Evolutionary conservation across 176 grass and related monocot species (phyloP).

Genomic region (Oryza punctata): DNA sequence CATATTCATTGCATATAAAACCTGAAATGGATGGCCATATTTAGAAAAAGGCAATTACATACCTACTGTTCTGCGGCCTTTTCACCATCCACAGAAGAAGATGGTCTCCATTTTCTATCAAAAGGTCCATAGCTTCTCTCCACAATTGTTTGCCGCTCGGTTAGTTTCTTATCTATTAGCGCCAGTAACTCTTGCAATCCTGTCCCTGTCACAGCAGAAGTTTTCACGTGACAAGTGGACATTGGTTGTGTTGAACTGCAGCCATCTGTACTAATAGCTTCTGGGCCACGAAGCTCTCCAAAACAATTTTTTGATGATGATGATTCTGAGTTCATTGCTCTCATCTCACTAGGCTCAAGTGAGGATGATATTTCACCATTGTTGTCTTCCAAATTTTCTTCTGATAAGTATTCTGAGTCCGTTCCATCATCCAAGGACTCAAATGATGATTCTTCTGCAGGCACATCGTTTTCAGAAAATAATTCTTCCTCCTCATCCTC

Average conservation of each 20-base stretch:
- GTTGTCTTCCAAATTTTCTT: slow-evolving; percentile 34
- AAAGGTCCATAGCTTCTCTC: slow-evolving; percentile 68
- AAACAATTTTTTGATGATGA: slow-evolving; percentile 26
- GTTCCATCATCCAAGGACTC: slow-evolving; percentile 55
- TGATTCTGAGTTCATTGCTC: slow-evolving; percentile 20
- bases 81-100: slow-evolving; percentile 45
- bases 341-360: slow-evolving; percentile 25
- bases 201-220: slow-evolving; percentile 67
- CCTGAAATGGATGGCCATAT: slow-evolving; percentile 11
- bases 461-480: slow-evolving; percentile 50
- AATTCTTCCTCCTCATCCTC: slow-evolving; percentile 49
- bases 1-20: slow-evolving; percentile 3
- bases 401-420: slow-evolving; percentile 47
- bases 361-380: slow-evolving; percentile 26
- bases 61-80: slow-evolving; percentile 66
- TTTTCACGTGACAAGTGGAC: slow-evolving; percentile 63
- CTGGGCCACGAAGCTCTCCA: slow-evolving; percentile 11
- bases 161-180: slow-evolving; percentile 74
- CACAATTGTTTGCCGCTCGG: slow-evolving; percentile 53
- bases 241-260: slow-evolving; percentile 37
- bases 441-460: slow-evolving; percentile 53
- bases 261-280: slow-evolving; percentile 19
- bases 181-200: slow-evolving; percentile 80
- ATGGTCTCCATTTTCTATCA: slow-evolving; percentile 90
- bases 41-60: slow-evolving; percentile 12